phyloP scores from a whole-genome alignment of 2,329 filamentous ascomycete genomes.

The Penicillium sp. region DNA sequence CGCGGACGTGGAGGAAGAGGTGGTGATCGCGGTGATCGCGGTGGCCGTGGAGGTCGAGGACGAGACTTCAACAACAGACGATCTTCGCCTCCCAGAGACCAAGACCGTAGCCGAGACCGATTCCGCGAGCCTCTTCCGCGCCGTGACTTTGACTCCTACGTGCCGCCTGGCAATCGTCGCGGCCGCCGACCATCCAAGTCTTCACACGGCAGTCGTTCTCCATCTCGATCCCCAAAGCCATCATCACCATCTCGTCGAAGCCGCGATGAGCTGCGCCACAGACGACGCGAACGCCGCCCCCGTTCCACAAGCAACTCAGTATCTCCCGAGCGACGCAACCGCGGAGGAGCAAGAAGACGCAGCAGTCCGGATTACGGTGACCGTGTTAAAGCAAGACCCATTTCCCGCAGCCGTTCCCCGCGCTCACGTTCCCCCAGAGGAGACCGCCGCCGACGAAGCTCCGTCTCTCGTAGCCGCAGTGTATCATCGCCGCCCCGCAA shows the following conservation, averaged over 20 bases:
- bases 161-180: slow-evolving; percentile 49
- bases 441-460: slow-evolving; percentile 42
- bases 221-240: slow-evolving; percentile 31
- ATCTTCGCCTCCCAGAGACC: slow-evolving; percentile 53
- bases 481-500: slow-evolving; percentile 38
- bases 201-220: slow-evolving; percentile 31
- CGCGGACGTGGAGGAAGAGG: slow-evolving; percentile 40
- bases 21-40: slow-evolving; percentile 36
- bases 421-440: slow-evolving; percentile 58
- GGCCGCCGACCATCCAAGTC: slow-evolving; percentile 40
- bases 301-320: slow-evolving; percentile 34
- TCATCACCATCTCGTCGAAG: slow-evolving; percentile 27
- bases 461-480: slow-evolving; percentile 39
- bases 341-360: slow-evolving; percentile 38
- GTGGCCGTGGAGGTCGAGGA: slow-evolving; percentile 31
- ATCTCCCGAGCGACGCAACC: slow-evolving; percentile 41
- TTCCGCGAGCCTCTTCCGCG: slow-evolving; percentile 48
- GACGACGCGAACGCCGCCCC: slow-evolving; percentile 31
- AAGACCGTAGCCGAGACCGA: slow-evolving; percentile 43
- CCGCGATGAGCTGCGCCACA: slow-evolving; percentile 30
- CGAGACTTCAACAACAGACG: slow-evolving; percentile 51
- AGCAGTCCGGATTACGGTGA: slow-evolving; percentile 44
- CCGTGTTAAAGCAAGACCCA: slow-evolving; percentile 53
- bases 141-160: slow-evolving; percentile 58
- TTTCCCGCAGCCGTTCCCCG: slow-evolving; percentile 49